A percentile compares a stretch with the other conserved stretches of the same genome.
These are phyloP conservation scores for Anisodus acutangulus DNA, from an alignment of 257 asterid species.

Conservation along the genomic window DNA sequence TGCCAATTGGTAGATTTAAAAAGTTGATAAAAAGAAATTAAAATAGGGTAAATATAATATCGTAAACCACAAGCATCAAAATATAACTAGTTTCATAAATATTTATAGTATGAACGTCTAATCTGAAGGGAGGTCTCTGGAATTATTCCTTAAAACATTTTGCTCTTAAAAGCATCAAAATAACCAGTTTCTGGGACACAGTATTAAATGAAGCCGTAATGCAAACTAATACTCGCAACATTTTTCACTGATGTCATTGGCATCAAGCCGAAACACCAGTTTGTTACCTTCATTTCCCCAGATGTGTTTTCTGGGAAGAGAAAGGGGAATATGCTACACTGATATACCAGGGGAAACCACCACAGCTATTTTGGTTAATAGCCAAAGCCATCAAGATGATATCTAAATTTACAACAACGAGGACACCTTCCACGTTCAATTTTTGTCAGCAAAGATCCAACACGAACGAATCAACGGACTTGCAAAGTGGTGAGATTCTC, in stretches of 20 bases:
- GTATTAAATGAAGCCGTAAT: background rate
- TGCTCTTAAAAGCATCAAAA: background rate
- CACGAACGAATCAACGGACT: background rate
- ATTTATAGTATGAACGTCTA: background rate
- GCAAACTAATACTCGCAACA: background rate
- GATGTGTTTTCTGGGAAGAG: background rate
- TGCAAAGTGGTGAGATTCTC: background rate
- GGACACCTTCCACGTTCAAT: background rate
- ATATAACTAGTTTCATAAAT: too few relatives aligned
- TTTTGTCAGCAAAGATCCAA: constrained; percentile 15
- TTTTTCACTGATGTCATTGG: background rate
- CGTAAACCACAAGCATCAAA: too few relatives aligned
- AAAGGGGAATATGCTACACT: background rate
- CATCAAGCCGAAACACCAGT: background rate
- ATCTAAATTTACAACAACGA: background rate
- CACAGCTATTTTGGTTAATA: background rate
- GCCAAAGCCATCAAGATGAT: constrained; percentile 7
- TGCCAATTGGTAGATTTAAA: too few relatives aligned
- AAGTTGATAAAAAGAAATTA: too few relatives aligned
- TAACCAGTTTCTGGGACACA: background rate
- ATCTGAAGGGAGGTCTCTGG: background rate
- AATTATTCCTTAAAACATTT: background rate
- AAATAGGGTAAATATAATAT: too few relatives aligned
- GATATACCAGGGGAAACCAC: background rate
- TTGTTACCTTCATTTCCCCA: background rate